Conservation (phyloP, 2,329 filamentous ascomycete genomes). For the Bipolaris bicolor region DNA sequence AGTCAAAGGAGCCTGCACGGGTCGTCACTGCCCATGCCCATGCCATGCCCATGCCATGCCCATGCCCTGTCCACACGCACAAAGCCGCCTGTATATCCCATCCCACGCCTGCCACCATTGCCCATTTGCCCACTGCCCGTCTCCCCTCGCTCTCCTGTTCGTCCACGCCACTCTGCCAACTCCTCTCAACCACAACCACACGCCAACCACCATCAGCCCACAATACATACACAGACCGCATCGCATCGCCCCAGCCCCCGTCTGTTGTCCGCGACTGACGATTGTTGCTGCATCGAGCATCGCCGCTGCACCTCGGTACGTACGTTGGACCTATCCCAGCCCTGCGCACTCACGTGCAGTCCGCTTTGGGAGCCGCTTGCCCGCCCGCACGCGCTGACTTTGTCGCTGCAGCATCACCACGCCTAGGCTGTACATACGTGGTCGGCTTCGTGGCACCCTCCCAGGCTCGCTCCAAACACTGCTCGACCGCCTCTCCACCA, state of each 20-base stretch:
- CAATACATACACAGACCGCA: too few species aligned
- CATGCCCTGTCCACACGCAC: constrained; percentile 10
- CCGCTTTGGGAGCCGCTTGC: constrained; percentile 34
- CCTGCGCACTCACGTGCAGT: constrained; percentile 40
- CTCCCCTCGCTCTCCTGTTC: constrained; percentile 11
- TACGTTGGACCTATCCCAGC: constrained; percentile 31
- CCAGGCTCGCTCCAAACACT: constrained; percentile 36
- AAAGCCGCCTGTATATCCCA: constrained; percentile 3
- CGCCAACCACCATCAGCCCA: too few species aligned
- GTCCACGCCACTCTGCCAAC: background rate
- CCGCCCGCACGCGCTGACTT: constrained; percentile 32
- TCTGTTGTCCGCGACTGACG: constrained; percentile 2
- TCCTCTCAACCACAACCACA: background rate
- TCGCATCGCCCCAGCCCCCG: background rate
- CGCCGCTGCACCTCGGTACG: constrained; percentile 17
- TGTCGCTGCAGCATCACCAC: constrained; percentile 34
- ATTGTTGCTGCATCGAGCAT: constrained; percentile 8
- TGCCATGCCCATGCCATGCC: constrained; percentile 7
- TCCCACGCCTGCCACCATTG: constrained; percentile 29
- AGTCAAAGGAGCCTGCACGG: constrained; percentile 18
- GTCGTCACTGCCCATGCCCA: constrained; percentile 23
- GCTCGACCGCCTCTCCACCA: constrained; percentile 38
- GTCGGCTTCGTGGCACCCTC: constrained; percentile 49
- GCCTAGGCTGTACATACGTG: constrained; percentile 44
- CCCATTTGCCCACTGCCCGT: constrained; percentile 15